Percentiles rank a stretch among this genome's conserved stretches.
These are phyloP conservation scores for Stentor coeruleus DNA, from an alignment of 73 alveolate species.

Conservation along the genomic window DNA sequence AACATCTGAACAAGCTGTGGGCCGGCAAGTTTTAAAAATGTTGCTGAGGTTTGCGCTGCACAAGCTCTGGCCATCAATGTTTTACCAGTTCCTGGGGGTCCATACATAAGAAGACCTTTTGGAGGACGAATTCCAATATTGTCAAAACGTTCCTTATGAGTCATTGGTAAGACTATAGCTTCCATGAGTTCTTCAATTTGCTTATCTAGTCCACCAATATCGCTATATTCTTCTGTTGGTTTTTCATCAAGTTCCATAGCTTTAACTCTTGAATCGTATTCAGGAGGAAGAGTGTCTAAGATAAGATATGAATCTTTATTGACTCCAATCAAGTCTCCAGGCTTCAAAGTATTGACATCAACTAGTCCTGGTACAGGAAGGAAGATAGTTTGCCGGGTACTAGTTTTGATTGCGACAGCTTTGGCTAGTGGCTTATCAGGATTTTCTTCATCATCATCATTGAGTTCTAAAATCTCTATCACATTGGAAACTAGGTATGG, in stretches of 20 bases:
- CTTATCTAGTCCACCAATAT: conserved; percentile 99
- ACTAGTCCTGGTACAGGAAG: conserved; percentile 99
- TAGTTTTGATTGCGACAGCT: conserved; percentile 81
- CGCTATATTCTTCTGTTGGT: conserved; percentile 99
- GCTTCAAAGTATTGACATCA: conserved; percentile 95
- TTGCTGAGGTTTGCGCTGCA: conserved; percentile 98
- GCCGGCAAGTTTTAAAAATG: conserved; percentile 99
- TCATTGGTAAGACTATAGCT: conserved; percentile 99
- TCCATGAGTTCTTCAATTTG: conserved; percentile 98
- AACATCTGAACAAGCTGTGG: conserved; percentile 99
- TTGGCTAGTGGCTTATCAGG: conserved; percentile 38
- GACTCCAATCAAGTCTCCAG: conserved; percentile 99
- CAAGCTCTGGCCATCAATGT: conserved; percentile 99
- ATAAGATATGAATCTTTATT: conserved; percentile 98
- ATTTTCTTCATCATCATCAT: conserved; percentile 73
- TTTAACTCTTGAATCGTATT: conserved; percentile 95
- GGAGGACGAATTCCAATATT: conserved; percentile 99
- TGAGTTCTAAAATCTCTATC: conserved; percentile 73
- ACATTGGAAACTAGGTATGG: conserved; percentile 97
- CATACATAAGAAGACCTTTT: conserved; percentile 99
- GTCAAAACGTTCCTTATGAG: conserved; percentile 98
- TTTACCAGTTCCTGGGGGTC: conserved; percentile 99
- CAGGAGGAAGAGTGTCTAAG: conserved; percentile 97
- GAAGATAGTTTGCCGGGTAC: conserved; percentile 95
- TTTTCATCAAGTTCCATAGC: conserved; percentile 97